phyloP scores from a whole-genome alignment of 164 flowering plant species.

The Santalum album region DNA sequence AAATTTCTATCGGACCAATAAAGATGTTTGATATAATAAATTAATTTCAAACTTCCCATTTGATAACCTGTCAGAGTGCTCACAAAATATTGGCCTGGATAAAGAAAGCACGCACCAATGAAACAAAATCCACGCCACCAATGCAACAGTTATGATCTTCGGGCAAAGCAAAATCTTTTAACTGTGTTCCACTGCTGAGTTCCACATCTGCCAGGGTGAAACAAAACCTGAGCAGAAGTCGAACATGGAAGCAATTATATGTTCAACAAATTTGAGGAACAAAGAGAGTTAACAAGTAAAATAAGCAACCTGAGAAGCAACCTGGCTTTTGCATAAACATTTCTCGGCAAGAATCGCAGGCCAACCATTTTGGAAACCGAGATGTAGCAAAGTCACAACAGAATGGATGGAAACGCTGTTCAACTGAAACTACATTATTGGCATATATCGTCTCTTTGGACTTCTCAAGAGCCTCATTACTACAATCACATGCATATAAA shows the following conservation, averaged over 20 bases:
- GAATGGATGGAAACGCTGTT: slow-evolving; percentile 58
- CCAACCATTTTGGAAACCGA: slow-evolving; percentile 71
- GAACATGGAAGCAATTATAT: background rate
- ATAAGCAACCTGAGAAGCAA: slow-evolving; percentile 30
- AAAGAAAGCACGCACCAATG: slow-evolving; percentile 45
- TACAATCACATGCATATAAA: slow-evolving; percentile 87
- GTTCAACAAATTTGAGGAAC: slow-evolving; percentile 1
- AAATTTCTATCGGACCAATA: too few species aligned
- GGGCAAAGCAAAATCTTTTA: slow-evolving; percentile 6
- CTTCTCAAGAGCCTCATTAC: slow-evolving; percentile 65
- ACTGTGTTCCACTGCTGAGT: slow-evolving; percentile 7
- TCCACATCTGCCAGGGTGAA: slow-evolving; percentile 20
- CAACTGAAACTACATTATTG: slow-evolving; percentile 16
- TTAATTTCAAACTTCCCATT: too few species aligned
- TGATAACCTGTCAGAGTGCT: too few species aligned
- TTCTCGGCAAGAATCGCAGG: slow-evolving; percentile 37
- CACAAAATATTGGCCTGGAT: background rate
- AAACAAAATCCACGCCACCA: slow-evolving; percentile 75
- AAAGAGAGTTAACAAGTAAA: slow-evolving; percentile 1
- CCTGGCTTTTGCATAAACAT: slow-evolving; percentile 8
- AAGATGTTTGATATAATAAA: too few species aligned
- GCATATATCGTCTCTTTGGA: slow-evolving; percentile 36
- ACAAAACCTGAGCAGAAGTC: slow-evolving; percentile 3
- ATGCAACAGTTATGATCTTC: slow-evolving; percentile 32
- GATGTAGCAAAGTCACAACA: slow-evolving; percentile 51